Evolutionary conservation across 2,329 filamentous ascomycete species (phyloP), one percentile per base, ranked within the genome.

Genomic region (Dactylellina leptospora): DNA sequence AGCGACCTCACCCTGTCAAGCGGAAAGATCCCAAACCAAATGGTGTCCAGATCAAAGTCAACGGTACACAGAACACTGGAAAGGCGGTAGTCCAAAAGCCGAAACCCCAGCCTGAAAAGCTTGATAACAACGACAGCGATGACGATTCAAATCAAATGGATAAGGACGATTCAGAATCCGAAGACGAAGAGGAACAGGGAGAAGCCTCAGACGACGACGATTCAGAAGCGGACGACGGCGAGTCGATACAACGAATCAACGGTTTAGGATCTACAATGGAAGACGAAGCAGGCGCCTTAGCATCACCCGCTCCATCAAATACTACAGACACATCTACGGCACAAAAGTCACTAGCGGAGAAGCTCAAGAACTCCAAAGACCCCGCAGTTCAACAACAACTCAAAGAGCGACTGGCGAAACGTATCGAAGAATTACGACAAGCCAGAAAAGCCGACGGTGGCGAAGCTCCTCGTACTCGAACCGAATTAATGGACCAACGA

Each of bases 401-500:
- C 48, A 88, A 90, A 77, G 87, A 89, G 64, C 89, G 93, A 45
- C 84, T 99, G 54, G 88, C 90, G 63, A 90, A 90, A 76, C 90
- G 88, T 74, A 92, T 99, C 61, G 91, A 95, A 76, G 89, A 89
- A 47, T 86, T 97, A 53, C 90, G 93, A 70, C 90, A 91, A 8
- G 88, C 88, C 23, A 88, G 95, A 70, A 96, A 96, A 80, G 93
- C 93, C 4, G 92, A 96, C 76, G 91, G 90, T 4, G 84, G 88
- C 0, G 88, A 96, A 76, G 92, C 92, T 71, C 89, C 90, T 77
- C 88, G 90, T 74, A 96, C 91, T 72, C 87, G 95, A 73, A 90
- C 96, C 81, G 93, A 97, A 78, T 85, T 99, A 10, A 92, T 99
- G 76, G 95, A 97, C 80, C 86, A 91, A 45, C 87, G 95, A 42